phyloP scores from a whole-genome alignment of 257 asterid genomes.

The Ligustrum vulgare region DNA sequence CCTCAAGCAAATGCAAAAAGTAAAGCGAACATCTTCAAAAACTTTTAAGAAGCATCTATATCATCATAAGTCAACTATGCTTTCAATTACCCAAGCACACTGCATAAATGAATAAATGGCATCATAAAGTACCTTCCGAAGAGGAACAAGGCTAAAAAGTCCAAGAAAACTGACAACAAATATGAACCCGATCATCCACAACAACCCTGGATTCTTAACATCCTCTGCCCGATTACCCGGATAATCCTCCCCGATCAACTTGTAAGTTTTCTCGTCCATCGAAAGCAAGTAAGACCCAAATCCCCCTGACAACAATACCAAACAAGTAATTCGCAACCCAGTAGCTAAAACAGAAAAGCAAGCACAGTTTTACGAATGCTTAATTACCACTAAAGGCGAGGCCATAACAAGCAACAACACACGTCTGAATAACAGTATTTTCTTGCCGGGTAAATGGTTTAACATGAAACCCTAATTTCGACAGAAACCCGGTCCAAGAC shows the following conservation, averaged over 20 bases:
- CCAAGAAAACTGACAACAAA: conserved; percentile 91
- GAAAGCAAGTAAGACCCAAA: conserved; percentile 91
- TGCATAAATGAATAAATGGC: background rate
- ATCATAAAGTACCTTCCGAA: conserved; percentile 63
- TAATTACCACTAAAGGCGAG: conserved; percentile 84
- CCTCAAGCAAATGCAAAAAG: background rate
- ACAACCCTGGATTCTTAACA: conserved; percentile 85
- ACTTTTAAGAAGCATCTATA: too few relatives aligned
- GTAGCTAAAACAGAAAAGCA: too few relatives aligned
- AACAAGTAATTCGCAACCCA: conserved; percentile 2
- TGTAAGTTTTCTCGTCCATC: conserved; percentile 92
- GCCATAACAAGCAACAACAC: conserved; percentile 97
- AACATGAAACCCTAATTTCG: conserved; percentile 56
- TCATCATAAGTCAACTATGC: background rate
- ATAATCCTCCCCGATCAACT: conserved; percentile 83
- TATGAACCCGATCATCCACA: conserved; percentile 91
- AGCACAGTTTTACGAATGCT: background rate
- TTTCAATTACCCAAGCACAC: background rate
- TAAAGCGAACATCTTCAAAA: background rate
- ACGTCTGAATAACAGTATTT: conserved; percentile 92
- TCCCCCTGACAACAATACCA: conserved; percentile 61
- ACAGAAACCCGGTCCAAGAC: conserved; percentile 66
- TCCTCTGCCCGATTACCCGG: conserved; percentile 93
- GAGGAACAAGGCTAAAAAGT: conserved; percentile 92
- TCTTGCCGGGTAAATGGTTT: conserved; percentile 84